These are phyloP conservation scores for Microstroma glucosiphilum DNA, from an alignment of 1,284 basidiomycete species.

Conservation along the genomic window DNA sequence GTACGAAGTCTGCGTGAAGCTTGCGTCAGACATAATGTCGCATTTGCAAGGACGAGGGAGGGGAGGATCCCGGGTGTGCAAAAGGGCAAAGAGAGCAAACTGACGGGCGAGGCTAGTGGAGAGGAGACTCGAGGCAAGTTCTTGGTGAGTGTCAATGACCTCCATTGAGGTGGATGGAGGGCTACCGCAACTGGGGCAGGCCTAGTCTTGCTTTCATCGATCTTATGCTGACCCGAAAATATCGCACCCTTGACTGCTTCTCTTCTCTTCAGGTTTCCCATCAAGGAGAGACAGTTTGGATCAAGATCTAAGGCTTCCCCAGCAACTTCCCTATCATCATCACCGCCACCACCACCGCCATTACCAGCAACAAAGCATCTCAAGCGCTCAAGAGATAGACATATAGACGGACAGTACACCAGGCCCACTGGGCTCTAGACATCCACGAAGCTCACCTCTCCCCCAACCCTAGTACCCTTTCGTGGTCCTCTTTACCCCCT, in stretches of 20 bases:
- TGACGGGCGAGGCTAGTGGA: not conserved
- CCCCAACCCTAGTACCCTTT: no score
- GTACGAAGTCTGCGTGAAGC: slow-evolving; percentile 27
- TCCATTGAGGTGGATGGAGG: not conserved
- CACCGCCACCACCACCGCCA: no score
- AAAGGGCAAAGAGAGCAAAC: not conserved
- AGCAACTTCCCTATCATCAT: no score
- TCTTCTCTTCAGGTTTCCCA: slow-evolving; percentile 12
- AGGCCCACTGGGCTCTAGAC: no score
- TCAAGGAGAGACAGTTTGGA: slow-evolving; percentile 34
- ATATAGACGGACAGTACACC: no score
- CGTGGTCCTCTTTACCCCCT: no score
- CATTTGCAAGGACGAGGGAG: slow-evolving; percentile 13
- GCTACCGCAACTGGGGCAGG: no score
- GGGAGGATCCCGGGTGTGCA: slow-evolving; percentile 5
- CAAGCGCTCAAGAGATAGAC: no score
- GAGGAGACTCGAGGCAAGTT: slow-evolving; percentile 21
- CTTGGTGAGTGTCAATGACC: slow-evolving; percentile 16
- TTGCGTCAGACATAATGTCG: slow-evolving; percentile 17
- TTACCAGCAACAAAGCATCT: no score
- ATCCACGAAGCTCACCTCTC: no score
- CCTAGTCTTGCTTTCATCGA: no score
- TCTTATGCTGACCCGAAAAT: not conserved
- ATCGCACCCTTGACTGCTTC: not conserved
- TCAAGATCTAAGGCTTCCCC: not conserved